phyloP scores from a whole-genome alignment of 2,329 filamentous ascomycete genomes.

The Nigrospora oryzae region DNA sequence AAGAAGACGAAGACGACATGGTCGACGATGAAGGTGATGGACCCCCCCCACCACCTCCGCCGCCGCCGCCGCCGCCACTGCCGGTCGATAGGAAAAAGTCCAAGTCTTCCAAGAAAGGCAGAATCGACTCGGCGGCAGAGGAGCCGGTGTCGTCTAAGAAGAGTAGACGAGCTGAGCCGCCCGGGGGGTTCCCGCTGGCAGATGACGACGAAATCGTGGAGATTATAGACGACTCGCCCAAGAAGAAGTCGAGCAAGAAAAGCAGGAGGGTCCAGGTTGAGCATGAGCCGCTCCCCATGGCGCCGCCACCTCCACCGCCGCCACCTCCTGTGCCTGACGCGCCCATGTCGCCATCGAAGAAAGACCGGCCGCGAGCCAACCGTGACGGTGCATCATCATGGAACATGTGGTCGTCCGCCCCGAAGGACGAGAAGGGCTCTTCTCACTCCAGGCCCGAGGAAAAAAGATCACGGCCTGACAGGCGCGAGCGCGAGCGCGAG shows the following conservation, averaged over 20 bases:
- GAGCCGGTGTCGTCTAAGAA: conserved; percentile 4
- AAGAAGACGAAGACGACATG: conserved; percentile 24
- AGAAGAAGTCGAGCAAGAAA: conserved; percentile 28
- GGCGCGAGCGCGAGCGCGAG: conserved; percentile 41
- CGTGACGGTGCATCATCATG: conserved; percentile 63
- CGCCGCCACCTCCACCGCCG: conserved; percentile 17
- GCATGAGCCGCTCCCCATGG: conserved; percentile 22
- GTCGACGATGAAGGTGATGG: conserved; percentile 22
- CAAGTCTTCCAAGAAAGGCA: conserved; percentile 28
- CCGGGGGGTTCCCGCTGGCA: conserved; percentile 21
- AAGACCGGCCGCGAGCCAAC: conserved; percentile 68
- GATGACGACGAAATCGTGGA: conserved; percentile 36
- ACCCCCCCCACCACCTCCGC: conserved; percentile 25
- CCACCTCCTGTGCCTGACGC: conserved; percentile 39
- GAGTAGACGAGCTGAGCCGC: conserved; percentile 9
- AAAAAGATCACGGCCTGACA: conserved; percentile 35
- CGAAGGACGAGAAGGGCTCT: conserved; percentile 38
- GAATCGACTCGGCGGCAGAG: conserved; percentile 19
- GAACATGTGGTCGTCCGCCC: conserved; percentile 63
- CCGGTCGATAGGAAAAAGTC: conserved; percentile 33
- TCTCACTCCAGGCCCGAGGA: conserved; percentile 62
- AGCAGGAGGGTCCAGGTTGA: conserved; percentile 28
- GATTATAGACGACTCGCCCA: conserved; percentile 40
- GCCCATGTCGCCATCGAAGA: conserved; percentile 50
- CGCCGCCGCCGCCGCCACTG: conserved; percentile 20